Percentiles rank a stretch among this genome's conserved stretches.
These are phyloP conservation scores for Penstemon barbatus DNA, from an alignment of 257 asterid genomes.

Conservation along the genomic window DNA sequence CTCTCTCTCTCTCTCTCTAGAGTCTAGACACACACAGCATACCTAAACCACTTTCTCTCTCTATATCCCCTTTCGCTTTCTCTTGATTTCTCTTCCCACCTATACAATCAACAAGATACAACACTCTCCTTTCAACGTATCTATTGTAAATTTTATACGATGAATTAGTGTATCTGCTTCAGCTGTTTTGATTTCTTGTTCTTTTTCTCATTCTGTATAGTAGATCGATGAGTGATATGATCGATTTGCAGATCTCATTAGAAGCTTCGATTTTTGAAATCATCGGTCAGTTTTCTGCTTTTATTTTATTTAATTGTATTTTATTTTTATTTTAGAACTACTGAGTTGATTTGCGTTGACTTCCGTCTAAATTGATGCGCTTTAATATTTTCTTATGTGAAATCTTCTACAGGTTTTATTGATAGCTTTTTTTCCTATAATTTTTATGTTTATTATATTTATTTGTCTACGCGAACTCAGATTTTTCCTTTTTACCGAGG, in stretches of 20 bases:
- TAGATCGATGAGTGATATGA: slow-evolving; percentile 36
- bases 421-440: background rate
- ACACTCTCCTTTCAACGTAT: slow-evolving; percentile 12
- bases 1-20: slow-evolving; percentile 29
- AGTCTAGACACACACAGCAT: slow-evolving; percentile 29
- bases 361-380: slow-evolving; percentile 23
- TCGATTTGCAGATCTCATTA: slow-evolving; percentile 27
- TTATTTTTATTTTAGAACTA: background rate
- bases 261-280: slow-evolving; percentile 8
- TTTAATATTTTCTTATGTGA: background rate
- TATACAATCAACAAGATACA: background rate
- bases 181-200: slow-evolving; percentile 5
- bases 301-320: background rate
- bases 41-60: slow-evolving; percentile 30
- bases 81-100: slow-evolving; percentile 34
- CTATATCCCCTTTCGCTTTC: slow-evolving; percentile 38
- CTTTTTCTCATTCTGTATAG: slow-evolving; percentile 9
- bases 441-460: too few species aligned
- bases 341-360: slow-evolving; percentile 33
- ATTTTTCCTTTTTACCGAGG: background rate
- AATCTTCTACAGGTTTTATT: background rate
- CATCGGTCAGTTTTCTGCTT: slow-evolving; percentile 23
- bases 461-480: too few species aligned
- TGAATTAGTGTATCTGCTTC: slow-evolving; percentile 18
- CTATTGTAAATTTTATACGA: slow-evolving; percentile 3